Evolutionary conservation across 139 green algal species (phyloP).

Genomic region (Tetradesmus lagerheimii): DNA sequence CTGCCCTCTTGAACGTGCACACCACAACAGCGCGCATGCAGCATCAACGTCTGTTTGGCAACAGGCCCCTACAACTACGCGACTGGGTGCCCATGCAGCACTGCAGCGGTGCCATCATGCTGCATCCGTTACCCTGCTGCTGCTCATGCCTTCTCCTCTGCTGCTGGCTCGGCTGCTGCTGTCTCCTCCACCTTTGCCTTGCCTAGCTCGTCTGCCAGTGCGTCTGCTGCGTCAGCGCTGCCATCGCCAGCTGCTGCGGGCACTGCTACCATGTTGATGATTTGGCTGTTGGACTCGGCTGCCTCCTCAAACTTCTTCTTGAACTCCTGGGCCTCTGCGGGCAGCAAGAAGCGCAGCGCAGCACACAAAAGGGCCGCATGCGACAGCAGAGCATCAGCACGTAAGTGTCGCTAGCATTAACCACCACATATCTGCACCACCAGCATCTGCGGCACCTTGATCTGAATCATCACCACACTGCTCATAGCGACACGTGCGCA

Average conservation of each 20-base stretch:
- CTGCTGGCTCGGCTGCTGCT: constrained; percentile 5
- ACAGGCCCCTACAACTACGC: neutral
- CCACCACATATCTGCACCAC: no score
- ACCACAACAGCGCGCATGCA: neutral
- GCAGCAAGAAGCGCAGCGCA: neutral
- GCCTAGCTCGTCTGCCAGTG: constrained; percentile 56
- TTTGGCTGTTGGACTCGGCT: constrained; percentile 69
- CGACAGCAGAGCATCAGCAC: neutral
- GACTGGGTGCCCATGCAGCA: no score
- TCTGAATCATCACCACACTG: no score
- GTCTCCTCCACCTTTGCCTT: constrained; percentile 57
- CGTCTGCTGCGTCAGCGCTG: constrained; percentile 39
- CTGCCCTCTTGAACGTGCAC: no score
- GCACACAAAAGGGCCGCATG: neutral
- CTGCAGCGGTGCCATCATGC: neutral
- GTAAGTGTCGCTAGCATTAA: no score
- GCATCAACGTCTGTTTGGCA: neutral
- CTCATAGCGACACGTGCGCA: no score
- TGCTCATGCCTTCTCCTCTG: neutral
- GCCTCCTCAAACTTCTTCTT: constrained; percentile 84
- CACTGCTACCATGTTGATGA: constrained; percentile 51
- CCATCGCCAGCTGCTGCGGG: constrained; percentile 42
- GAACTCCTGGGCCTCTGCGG: constrained; percentile 85
- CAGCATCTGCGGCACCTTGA: no score
- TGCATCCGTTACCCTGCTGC: constrained; percentile 10